Conservation (phyloP, 2,329 filamentous ascomycete species). For the Claviceps pazoutovae region DNA sequence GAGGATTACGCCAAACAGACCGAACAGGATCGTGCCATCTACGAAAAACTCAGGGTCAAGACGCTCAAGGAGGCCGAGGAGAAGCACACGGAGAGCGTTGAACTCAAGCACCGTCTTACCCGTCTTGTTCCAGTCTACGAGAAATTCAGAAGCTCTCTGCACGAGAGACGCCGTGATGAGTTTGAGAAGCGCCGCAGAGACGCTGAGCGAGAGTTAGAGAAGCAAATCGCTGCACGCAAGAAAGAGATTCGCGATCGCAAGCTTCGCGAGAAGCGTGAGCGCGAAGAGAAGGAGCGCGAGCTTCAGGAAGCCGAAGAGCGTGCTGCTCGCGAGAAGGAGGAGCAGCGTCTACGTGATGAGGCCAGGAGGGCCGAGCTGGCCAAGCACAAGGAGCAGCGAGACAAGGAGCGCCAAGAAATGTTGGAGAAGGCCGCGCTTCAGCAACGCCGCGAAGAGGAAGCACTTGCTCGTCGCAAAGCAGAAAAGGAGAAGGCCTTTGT, state of each 20-base stretch:
- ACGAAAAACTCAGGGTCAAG: slow-evolving; percentile 65
- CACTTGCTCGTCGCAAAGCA: slow-evolving; percentile 57
- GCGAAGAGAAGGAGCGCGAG: slow-evolving; percentile 68
- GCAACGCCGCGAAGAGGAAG: slow-evolving; percentile 76
- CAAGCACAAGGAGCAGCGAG: slow-evolving; percentile 51
- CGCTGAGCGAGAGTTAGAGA: slow-evolving; percentile 85
- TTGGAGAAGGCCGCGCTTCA: slow-evolving; percentile 54
- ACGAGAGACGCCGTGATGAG: slow-evolving; percentile 79
- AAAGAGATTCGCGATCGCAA: slow-evolving; percentile 78
- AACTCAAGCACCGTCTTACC: slow-evolving; percentile 82
- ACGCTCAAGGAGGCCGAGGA: slow-evolving; percentile 66
- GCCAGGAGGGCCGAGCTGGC: slow-evolving; percentile 60
- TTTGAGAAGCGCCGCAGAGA: slow-evolving; percentile 89
- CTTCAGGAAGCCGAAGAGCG: slow-evolving; percentile 78
- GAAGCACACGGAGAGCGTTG: slow-evolving; percentile 85
- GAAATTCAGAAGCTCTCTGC: slow-evolving; percentile 65
- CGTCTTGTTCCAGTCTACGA: slow-evolving; percentile 78
- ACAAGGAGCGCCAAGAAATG: slow-evolving; percentile 53
- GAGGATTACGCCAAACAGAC: slow-evolving; percentile 77
- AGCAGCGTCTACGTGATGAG: slow-evolving; percentile 66
- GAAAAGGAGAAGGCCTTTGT: slow-evolving; percentile 39
- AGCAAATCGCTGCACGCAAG: slow-evolving; percentile 74
- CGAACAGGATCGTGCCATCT: slow-evolving; percentile 62
- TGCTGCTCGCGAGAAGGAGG: slow-evolving; percentile 67
- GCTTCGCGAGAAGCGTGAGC: slow-evolving; percentile 69